These are phyloP conservation scores for Cunninghamia lanceolata DNA, from an alignment of 75 land plant species.

Conservation along the genomic window DNA sequence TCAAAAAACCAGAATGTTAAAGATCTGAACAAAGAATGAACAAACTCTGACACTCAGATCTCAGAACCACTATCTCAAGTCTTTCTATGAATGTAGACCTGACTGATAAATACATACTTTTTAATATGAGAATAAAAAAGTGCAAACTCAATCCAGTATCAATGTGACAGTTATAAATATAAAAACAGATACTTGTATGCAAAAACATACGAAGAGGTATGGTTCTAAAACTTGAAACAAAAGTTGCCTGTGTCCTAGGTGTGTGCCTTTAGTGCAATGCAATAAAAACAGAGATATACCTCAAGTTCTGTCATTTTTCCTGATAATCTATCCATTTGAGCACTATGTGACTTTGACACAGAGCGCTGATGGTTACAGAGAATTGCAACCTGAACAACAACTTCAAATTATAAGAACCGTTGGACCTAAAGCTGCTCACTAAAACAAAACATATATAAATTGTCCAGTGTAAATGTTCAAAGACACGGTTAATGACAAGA, in stretches of 20 bases:
- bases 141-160: not conserved
- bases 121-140: not conserved
- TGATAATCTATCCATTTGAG: slow-evolving; percentile 76
- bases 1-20: slow-evolving; percentile 3
- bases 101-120: not conserved
- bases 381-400: slow-evolving; percentile 80
- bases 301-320: slow-evolving; percentile 74
- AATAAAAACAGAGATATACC: slow-evolving; percentile 30
- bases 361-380: slow-evolving; percentile 97
- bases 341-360: slow-evolving; percentile 84
- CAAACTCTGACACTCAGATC: not conserved
- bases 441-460: not conserved
- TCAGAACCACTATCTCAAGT: not conserved
- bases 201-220: not conserved
- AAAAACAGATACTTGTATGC: not conserved
- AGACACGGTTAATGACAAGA: not conserved
- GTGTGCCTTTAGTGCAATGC: not conserved
- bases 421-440: not conserved
- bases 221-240: not conserved
- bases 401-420: not conserved
- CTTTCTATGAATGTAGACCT: not conserved
- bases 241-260: not conserved
- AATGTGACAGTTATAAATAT: not conserved
- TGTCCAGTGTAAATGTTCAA: not conserved
- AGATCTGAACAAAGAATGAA: not conserved